A percentile compares a stretch with the other conserved stretches of the same genome.
Conservation (phyloP, 2,329 filamentous ascomycete genomes). For the Cladosporium colombiae region DNA sequence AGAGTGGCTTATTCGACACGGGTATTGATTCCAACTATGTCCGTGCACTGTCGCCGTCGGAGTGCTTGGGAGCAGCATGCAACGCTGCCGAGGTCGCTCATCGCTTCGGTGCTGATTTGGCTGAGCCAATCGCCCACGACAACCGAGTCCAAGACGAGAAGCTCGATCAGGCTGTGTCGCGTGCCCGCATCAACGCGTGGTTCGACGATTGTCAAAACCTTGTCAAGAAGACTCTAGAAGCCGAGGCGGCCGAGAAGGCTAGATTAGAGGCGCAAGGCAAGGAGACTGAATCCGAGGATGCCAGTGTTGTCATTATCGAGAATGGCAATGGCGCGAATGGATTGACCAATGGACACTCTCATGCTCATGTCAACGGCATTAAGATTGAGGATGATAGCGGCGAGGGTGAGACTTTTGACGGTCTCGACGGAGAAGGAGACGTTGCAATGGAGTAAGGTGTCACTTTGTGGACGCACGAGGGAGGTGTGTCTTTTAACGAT, state of each 20-base stretch:
- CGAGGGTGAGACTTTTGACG: constrained; percentile 21
- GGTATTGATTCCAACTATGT: constrained; percentile 23
- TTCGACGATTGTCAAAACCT: constrained; percentile 45
- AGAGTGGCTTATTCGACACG: constrained; percentile 24
- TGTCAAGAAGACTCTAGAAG: constrained; percentile 42
- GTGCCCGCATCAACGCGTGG: constrained; percentile 73
- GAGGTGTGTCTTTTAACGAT: neutral
- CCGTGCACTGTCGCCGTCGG: constrained; percentile 31
- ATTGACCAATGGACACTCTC: constrained; percentile 14
- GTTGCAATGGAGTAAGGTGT: constrained; percentile 22
- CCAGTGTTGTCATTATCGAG: constrained; percentile 15
- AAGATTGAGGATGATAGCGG: constrained; percentile 21
- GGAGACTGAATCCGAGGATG: constrained; percentile 23
- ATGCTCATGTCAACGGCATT: constrained; percentile 17
- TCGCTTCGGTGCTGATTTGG: constrained; percentile 59
- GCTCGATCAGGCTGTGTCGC: constrained; percentile 56
- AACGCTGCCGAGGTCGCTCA: constrained; percentile 40
- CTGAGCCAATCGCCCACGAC: constrained; percentile 68
- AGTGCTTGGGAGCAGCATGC: constrained; percentile 54
- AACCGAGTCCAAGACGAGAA: constrained; percentile 71
- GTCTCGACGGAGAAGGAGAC: constrained; percentile 25
- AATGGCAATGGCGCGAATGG: constrained; percentile 17
- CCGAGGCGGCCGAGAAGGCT: constrained; percentile 35
- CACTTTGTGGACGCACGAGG: neutral
- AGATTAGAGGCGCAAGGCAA: constrained; percentile 27